Evolutionary conservation across 2,329 filamentous ascomycete genomes (phyloP).

Genomic region (Xylaria digitata): DNA sequence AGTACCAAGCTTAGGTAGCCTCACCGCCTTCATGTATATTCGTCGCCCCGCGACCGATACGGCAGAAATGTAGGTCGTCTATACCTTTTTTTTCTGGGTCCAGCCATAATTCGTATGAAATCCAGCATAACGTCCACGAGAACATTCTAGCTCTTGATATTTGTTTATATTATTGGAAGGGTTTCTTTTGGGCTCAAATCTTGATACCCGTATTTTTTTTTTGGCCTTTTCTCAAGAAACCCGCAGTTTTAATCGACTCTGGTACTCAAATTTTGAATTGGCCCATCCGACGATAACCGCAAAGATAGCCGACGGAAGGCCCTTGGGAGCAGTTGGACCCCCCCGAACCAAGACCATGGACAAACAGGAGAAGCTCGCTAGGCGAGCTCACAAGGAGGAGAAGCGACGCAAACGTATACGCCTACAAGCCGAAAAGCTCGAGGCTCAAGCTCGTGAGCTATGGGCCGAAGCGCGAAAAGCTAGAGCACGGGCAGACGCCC

Average conservation of each 20-base stretch:
- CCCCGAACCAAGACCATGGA: constrained; percentile 49
- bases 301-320: constrained; percentile 42
- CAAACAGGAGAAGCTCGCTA: constrained; percentile 50
- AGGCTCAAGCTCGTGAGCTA: constrained; percentile 55
- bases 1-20: constrained; percentile 4
- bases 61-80: constrained; percentile 29
- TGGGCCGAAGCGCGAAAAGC: constrained; percentile 55
- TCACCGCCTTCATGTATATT: constrained; percentile 32
- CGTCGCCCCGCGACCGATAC: constrained; percentile 31
- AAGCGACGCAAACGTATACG: constrained; percentile 55
- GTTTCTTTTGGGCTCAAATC: too few species aligned
- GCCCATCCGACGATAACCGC: background rate
- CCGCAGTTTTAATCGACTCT: background rate
- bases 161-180: background rate
- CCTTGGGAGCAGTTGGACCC: constrained; percentile 43
- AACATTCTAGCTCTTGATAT: background rate
- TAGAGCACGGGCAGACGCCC: constrained; percentile 45
- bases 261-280: background rate
- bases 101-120: constrained; percentile 1
- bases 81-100: constrained; percentile 33
- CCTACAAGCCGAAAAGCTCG: constrained; percentile 55
- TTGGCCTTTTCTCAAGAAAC: background rate
- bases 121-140: background rate
- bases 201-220: too few species aligned
- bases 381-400: constrained; percentile 53